These are phyloP conservation scores for Articulospora tetracladia DNA, from an alignment of 495 filamentous ascomycete genomes.

Conservation along the genomic window DNA sequence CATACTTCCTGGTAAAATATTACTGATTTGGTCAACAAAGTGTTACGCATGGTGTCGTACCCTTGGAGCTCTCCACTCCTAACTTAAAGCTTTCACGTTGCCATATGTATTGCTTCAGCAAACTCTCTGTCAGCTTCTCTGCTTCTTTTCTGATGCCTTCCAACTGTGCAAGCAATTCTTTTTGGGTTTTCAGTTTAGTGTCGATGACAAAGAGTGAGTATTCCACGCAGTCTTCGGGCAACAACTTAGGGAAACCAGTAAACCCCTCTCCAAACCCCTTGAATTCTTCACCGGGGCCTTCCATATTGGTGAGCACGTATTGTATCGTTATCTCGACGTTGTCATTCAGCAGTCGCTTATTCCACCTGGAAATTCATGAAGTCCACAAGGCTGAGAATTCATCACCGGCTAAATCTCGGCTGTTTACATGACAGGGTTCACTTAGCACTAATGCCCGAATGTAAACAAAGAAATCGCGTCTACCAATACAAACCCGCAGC, in stretches of 20 bases:
- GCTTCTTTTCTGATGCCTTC: conserved; percentile 68
- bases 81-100: conserved; percentile 73
- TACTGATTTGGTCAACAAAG: conserved; percentile 1
- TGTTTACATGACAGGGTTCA: background rate
- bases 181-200: conserved; percentile 46
- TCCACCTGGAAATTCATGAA: too few species aligned
- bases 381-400: conserved; percentile 4
- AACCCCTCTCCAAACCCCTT: conserved; percentile 47
- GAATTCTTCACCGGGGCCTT: conserved; percentile 33
- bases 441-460: conserved; percentile 1
- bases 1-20: conserved; percentile 29
- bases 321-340: background rate
- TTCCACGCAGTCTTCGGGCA: conserved; percentile 85
- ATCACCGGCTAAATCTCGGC: background rate
- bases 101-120: conserved; percentile 89
- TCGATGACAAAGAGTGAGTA: conserved; percentile 77
- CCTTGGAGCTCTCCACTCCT: conserved; percentile 55
- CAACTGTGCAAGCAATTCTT: conserved; percentile 44
- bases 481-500: conserved; percentile 1
- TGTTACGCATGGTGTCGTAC: conserved; percentile 33
- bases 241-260: conserved; percentile 63
- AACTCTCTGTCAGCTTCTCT: conserved; percentile 51
- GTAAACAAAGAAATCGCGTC: conserved; percentile 17
- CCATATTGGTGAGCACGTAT: conserved; percentile 20
- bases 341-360: background rate